A percentile compares a stretch with the other conserved stretches of the same genome.
These are phyloP conservation scores for Purshia tridentata DNA, from an alignment of 306 rosid genomes.

Conservation along the genomic window DNA sequence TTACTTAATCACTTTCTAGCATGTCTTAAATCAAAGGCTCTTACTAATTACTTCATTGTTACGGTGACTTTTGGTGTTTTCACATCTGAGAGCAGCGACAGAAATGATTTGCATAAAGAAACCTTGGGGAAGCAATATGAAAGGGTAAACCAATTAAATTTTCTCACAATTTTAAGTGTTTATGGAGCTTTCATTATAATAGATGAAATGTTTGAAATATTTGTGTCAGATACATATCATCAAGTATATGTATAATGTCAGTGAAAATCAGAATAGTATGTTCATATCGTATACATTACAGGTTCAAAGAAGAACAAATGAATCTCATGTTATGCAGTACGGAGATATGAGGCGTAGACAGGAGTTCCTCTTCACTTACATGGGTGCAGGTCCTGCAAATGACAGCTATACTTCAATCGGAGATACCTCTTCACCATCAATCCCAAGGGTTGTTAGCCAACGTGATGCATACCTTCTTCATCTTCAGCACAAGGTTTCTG, in stretches of 20 bases:
- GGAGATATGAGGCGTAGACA: slow-evolving; percentile 34
- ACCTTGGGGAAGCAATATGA: slow-evolving; percentile 48
- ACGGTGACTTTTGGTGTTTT: neutral
- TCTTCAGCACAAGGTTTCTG: slow-evolving; percentile 41
- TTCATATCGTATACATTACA: neutral
- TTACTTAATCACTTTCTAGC: neutral
- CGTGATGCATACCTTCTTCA: slow-evolving; percentile 44
- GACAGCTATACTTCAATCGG: neutral
- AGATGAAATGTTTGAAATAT: neutral
- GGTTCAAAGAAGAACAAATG: slow-evolving; percentile 43
- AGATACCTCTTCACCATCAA: neutral
- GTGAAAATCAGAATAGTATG: neutral
- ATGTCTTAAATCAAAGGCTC: neutral
- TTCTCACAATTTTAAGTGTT: neutral
- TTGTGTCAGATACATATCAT: too few relatives aligned
- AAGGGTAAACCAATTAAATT: slow-evolving; percentile 26
- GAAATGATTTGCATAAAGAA: slow-evolving; percentile 41
- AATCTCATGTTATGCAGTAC: slow-evolving; percentile 60
- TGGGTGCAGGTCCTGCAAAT: slow-evolving; percentile 35
- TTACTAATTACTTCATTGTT: neutral
- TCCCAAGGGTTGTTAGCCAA: slow-evolving; percentile 36
- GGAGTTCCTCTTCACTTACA: slow-evolving; percentile 30
- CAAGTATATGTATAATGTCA: neutral
- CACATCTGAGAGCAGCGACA: slow-evolving; percentile 42
- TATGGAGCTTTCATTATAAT: neutral